phyloP scores from a whole-genome alignment of 1,284 basidiomycete genomes.

The Malassezia yamatoensis region DNA sequence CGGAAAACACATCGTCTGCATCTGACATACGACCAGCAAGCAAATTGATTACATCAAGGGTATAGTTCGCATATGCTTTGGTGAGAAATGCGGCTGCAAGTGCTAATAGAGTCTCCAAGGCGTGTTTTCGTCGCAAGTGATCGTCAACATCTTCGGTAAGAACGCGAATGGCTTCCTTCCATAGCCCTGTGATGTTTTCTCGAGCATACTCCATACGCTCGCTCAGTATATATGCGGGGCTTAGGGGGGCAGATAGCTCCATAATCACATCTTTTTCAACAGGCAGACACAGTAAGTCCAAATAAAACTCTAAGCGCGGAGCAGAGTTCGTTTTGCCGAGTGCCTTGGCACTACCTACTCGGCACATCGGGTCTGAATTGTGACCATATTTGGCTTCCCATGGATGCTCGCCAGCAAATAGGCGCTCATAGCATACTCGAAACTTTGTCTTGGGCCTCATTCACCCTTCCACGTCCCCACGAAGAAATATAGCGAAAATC shows the following conservation, averaged over 20 bases:
- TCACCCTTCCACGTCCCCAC: not conserved
- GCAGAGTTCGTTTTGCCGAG: conserved; percentile 33
- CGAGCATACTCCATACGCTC: conserved; percentile 28
- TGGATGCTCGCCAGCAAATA: conserved; percentile 34
- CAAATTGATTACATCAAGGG: conserved; percentile 36
- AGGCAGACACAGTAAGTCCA: conserved; percentile 33
- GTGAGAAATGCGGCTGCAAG: conserved; percentile 33
- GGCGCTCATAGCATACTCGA: conserved; percentile 25
- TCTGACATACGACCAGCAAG: conserved; percentile 44
- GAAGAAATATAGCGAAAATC: not conserved
- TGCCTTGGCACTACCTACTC: conserved; percentile 19
- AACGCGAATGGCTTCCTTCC: conserved; percentile 33
- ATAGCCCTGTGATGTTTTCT: conserved; percentile 37
- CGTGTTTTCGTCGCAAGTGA: conserved; percentile 29
- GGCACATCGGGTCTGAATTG: not conserved
- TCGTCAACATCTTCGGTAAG: conserved; percentile 30
- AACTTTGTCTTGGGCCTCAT: conserved; percentile 30
- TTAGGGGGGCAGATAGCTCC: conserved; percentile 22
- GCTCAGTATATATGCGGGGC: conserved; percentile 24
- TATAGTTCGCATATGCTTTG: conserved; percentile 36
- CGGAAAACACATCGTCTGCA: conserved; percentile 37
- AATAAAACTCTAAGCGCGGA: conserved; percentile 34
- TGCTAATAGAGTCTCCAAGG: conserved; percentile 34
- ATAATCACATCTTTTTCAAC: conserved; percentile 29
- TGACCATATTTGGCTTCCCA: conserved; percentile 16